These are phyloP conservation scores for Trichopus zeylanicus DNA, from an alignment of 116 monocot species.

Conservation along the genomic window DNA sequence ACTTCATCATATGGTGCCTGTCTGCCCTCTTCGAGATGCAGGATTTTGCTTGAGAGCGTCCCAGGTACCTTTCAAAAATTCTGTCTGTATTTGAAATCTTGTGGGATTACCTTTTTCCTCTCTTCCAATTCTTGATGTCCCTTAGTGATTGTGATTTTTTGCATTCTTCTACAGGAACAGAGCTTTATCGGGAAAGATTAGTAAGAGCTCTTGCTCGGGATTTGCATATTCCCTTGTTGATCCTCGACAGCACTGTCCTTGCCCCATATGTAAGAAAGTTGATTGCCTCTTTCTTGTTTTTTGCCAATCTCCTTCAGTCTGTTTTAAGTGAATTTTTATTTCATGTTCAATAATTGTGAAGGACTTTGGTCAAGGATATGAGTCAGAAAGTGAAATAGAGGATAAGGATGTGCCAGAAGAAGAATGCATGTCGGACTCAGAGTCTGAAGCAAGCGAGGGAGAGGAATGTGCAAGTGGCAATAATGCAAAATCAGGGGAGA, in stretches of 20 bases:
- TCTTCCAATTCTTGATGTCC: background rate
- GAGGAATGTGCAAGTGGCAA: too few species aligned
- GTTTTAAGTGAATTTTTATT: background rate
- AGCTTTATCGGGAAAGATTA: conserved; percentile 78
- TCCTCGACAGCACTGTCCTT: conserved; percentile 71
- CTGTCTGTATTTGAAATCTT: background rate
- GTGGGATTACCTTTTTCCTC: background rate
- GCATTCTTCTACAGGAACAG: conserved; percentile 57
- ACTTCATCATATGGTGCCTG: conserved; percentile 56
- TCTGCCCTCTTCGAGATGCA: conserved; percentile 59
- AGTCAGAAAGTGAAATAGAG: conserved; percentile 60
- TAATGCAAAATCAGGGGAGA: too few species aligned
- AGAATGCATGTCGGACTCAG: conserved; percentile 59
- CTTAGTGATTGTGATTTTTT: background rate
- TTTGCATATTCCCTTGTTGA: conserved; percentile 65
- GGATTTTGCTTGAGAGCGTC: conserved; percentile 74
- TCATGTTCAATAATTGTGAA: conserved; percentile 13
- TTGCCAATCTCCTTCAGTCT: background rate
- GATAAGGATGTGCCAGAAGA: conserved; percentile 58
- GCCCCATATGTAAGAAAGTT: conserved; percentile 64
- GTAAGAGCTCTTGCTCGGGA: conserved; percentile 74
- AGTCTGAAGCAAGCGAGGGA: conserved; percentile 58
- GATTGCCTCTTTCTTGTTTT: background rate
- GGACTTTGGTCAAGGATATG: conserved; percentile 63
- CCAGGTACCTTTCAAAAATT: conserved; percentile 42